Evolutionary conservation across 1,139 yeast genomes (phyloP), one percentile per base, ranked within the genome.

Genomic region (Torulaspora globosa): DNA sequence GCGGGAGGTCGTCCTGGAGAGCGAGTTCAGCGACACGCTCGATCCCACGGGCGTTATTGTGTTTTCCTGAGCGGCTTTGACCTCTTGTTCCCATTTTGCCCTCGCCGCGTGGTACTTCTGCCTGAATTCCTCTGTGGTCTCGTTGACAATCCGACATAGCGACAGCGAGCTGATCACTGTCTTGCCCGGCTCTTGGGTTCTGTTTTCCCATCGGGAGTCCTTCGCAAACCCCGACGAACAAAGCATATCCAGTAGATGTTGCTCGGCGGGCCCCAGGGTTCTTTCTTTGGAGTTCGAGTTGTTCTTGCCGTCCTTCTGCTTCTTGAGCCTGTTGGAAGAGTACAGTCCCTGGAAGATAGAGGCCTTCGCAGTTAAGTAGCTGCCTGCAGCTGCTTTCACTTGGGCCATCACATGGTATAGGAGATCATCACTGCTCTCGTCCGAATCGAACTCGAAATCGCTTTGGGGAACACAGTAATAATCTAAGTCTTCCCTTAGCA

Each of bases 241-340:
- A 44, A 94, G 75, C 98, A 94, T 94, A 54, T 89, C 97, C 68
- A 88, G 79, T 44, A 94, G 73, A 67, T 92, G 97, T 63, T 85
- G 92, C 65, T 94, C 99, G 0, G 98, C 97, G 6, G 96, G 84
- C 2, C 95, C 96, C 47, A 87, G 70, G 26, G 71, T 72, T 54
- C 78, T 79, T 3, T 65, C 26, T 58, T 56, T 51, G 10, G 41
- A 29, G 12, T 24, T 31, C 12, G 11, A 15, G 16, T 26, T 34
- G 36, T 33, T 36, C 39, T 33, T 36, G 32, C 26, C 26, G n/a
- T 36, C 41, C 35, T 27, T 46, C 39, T 47, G 53, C 35, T 50
- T 52, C 43, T 57, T 59, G 39, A 61, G 51, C 39, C 67, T 52
- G 46, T 64, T 65, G 58, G 71, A 51, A 63, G 70, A 36, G 49